Evolutionary conservation across 1,284 basidiomycete genomes (phyloP), one percentile per base, ranked within the genome.

Genomic region (Naganishia sp.): DNA sequence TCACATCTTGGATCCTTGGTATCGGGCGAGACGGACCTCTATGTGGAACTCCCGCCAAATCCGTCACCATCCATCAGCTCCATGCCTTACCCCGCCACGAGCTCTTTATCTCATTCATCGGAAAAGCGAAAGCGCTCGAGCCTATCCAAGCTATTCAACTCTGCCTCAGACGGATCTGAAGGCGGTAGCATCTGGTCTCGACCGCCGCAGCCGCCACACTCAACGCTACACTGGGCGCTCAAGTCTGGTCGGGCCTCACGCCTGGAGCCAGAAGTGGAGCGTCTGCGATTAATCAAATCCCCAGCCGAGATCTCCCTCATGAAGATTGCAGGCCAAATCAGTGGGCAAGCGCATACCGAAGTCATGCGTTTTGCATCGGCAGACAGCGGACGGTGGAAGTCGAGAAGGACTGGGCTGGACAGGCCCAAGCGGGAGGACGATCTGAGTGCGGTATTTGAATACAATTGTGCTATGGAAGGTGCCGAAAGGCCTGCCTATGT

Each of bases 401-500:
- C 65, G 3, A 61, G 49, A 25, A 25, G 52, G 28, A 61, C 60
- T 1, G 43, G 23, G 11, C 23, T 28, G 52, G 66, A 59, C 55
- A 84, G 87, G 4, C 89, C 88, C 2, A 77, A 87, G 66, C 86
- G 87, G 1, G 94, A 97, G 77, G 83, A 86, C 49, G 82, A 85
- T 31, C 79, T 95, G 4, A 90, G 88, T 0, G 89, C 92, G 10
- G 89, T 92, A 75, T 96, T 97, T 74, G 90, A 94, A 78, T 95
- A 94, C 74, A 71, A 88, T 0, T 94, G 91, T 75, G 84, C 86
- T 5, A 80, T 90, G 53, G 80, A 82, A n/a, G 93, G 93, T 16
- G 84, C 90, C 23, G 88, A 92, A 75, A 84, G 94, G 49, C 86
- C 87, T 53, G 94, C 94, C 13, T 97, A 97, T 75, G 93, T 97